Conservation (phyloP, 768 basidiomycete species). For the Suillus decipiens region DNA sequence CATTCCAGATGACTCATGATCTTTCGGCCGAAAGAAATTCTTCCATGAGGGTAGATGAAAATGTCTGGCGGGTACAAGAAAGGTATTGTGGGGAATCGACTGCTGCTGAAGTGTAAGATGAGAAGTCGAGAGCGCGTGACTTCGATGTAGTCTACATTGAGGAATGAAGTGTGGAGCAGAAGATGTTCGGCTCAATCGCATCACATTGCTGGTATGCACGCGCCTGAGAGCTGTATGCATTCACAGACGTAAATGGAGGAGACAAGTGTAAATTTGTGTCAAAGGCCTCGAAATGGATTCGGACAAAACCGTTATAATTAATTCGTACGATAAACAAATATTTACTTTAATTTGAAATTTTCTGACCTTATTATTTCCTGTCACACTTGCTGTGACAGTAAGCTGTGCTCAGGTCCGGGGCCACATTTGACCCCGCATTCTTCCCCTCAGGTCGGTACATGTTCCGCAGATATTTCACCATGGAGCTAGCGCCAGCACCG, state of each 20-base stretch:
- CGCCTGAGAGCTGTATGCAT: slow-evolving; percentile 35
- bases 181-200: slow-evolving; percentile 20
- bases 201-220: slow-evolving; percentile 37
- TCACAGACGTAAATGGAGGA: slow-evolving; percentile 15
- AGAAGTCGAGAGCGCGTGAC: neutral
- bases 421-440: slow-evolving; percentile 10
- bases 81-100: slow-evolving; percentile 3
- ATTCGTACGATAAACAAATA: slow-evolving; percentile 17
- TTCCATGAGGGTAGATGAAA: slow-evolving; percentile 31
- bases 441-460: neutral
- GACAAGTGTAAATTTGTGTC: slow-evolving; percentile 6
- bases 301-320: neutral
- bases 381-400: slow-evolving; percentile 4
- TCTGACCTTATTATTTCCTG: slow-evolving; percentile 13
- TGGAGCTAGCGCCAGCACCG: neutral
- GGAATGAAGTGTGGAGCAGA: slow-evolving; percentile 6
- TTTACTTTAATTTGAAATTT: slow-evolving; percentile 23
- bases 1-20: slow-evolving; percentile 5
- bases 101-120: neutral
- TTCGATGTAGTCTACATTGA: neutral
- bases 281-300: slow-evolving; percentile 25
- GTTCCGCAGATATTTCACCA: slow-evolving; percentile 1
- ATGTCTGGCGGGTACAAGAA: slow-evolving; percentile 1
- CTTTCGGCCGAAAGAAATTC: slow-evolving; percentile 19
- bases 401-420: slow-evolving; percentile 2